Base-by-base conservation (phyloP, 2,329 filamentous ascomycete species). In the Neodidymelliopsis sp. region DNA sequence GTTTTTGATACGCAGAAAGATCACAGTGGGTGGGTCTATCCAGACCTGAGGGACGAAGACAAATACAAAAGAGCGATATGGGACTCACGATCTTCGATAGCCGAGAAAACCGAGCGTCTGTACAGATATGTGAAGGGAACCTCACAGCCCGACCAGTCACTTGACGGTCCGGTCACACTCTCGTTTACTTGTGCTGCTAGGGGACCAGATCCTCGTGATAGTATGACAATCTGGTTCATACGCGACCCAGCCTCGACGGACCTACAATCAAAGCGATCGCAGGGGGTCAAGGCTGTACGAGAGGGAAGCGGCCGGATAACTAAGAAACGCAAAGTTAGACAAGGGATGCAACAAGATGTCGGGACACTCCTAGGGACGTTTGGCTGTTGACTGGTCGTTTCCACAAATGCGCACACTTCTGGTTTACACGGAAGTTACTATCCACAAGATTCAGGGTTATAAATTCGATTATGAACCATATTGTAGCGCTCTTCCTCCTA, bases 311-410 rank as follows among this genome's bases (percentile, higher is more conserved):
- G 13, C 2, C 18, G 12, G 4, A 28, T 11, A n/a, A 50, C 18
- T 9, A 60, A 60, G 45, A 61, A 43, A 40, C 53, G 46, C 12
- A 61, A 46, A 40, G 16, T 63, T 6, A 49, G 50, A 6, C 30
- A 27, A 9, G 41, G 35, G n/a, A 62, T 53, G 38, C 33, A 51
- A 19, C 34, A 36, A 20, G 57, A 62, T 33, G 48, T 62, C 16
- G 53, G 49, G 3, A 50, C 45, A 2, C 6, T 63, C 15, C 41
- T 63, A 7, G 54, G 38, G 15, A 23, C 11, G 5, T 63, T 62
- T 43, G 27, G 22, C 6, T 51, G 30, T 48, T n/a, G 23, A n/a
- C 6, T 10, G 6, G 12, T n/a, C 13, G 4, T 22, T 6, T 19
- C 19, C 24, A 10, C n/a, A n/a, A n/a, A n/a, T n/a, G n/a, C n/a